Conservation (phyloP, 352 stramenopile genomes). For the Thraustotheca clavata region DNA sequence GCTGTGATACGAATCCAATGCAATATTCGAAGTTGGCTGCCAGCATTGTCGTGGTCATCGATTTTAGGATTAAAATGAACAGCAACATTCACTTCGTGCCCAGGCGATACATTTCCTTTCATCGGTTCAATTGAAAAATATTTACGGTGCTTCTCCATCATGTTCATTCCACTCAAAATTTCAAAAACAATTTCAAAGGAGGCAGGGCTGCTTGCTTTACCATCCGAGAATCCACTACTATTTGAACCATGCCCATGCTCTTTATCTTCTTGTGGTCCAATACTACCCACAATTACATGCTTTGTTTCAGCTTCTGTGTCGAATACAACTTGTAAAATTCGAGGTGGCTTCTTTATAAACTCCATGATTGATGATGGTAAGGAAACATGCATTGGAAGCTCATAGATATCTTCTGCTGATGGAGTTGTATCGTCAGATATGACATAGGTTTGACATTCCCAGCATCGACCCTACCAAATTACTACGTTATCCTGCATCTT, state of each 20-base stretch:
- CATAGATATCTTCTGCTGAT: slow-evolving; percentile 47
- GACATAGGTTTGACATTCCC: slow-evolving; percentile 73
- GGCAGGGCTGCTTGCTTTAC: slow-evolving; percentile 21
- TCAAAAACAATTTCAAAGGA: slow-evolving; percentile 62
- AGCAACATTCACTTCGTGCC: slow-evolving; percentile 43
- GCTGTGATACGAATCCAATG: slow-evolving; percentile 25
- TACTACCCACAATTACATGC: slow-evolving; percentile 44
- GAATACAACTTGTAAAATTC: slow-evolving; percentile 41
- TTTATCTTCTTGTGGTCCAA: slow-evolving; percentile 22
- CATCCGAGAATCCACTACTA: slow-evolving; percentile 8
- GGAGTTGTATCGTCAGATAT: slow-evolving; percentile 21
- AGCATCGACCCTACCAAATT: slow-evolving; percentile 46
- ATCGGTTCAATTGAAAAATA: slow-evolving; percentile 59
- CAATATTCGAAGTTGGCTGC: slow-evolving; percentile 24
- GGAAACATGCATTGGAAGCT: slow-evolving; percentile 44
- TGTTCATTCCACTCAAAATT: not conserved
- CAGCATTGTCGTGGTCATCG: slow-evolving; percentile 7
- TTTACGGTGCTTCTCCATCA: slow-evolving; percentile 31
- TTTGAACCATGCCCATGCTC: slow-evolving; percentile 14
- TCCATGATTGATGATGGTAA: slow-evolving; percentile 25
- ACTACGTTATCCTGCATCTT: not conserved
- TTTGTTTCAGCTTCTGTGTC: slow-evolving; percentile 22
- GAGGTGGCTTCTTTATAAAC: slow-evolving; percentile 36
- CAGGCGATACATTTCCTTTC: slow-evolving; percentile 46
- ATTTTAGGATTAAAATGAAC: slow-evolving; percentile 38